Evolutionary conservation across 257 asterid genomes (phyloP).

Genomic region (Eustoma russellianum): DNA sequence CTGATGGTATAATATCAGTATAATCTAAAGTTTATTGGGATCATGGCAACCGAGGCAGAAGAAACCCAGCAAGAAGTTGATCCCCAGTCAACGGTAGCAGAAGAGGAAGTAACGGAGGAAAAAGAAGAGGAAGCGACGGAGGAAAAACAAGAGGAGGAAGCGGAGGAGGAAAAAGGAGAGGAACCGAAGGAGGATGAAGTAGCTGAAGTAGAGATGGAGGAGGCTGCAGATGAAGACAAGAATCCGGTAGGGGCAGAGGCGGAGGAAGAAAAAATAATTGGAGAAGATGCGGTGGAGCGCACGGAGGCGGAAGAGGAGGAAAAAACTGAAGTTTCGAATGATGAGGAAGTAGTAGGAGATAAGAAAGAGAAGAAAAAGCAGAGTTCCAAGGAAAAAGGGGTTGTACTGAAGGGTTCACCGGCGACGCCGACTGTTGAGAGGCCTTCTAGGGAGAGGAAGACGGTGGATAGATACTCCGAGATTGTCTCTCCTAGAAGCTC

Average conservation of each 20-base stretch:
- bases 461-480: conserved; percentile 62
- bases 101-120: background rate
- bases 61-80: conserved; percentile 15
- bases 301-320: conserved; percentile 5
- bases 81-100: background rate
- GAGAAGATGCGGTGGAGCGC: background rate
- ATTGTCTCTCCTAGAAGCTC: conserved; percentile 26
- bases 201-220: conserved; percentile 1
- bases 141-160: background rate
- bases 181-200: background rate
- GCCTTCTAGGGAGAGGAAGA: conserved; percentile 86
- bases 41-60: conserved; percentile 48
- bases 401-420: conserved; percentile 16
- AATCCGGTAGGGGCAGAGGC: conserved; percentile 9
- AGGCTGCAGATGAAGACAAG: background rate
- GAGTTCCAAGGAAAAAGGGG: conserved; percentile 2
- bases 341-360: background rate
- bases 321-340: background rate
- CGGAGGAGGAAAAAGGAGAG: conserved; percentile 1
- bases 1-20: background rate
- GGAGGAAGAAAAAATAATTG: conserved; percentile 5
- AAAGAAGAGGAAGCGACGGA: background rate
- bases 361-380: conserved; percentile 6
- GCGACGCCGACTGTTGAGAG: conserved; percentile 32
- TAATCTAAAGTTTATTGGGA: background rate